Evolutionary conservation across 768 basidiomycete genomes (phyloP).

Genomic region (Chalciporus sphaerocephalus): DNA sequence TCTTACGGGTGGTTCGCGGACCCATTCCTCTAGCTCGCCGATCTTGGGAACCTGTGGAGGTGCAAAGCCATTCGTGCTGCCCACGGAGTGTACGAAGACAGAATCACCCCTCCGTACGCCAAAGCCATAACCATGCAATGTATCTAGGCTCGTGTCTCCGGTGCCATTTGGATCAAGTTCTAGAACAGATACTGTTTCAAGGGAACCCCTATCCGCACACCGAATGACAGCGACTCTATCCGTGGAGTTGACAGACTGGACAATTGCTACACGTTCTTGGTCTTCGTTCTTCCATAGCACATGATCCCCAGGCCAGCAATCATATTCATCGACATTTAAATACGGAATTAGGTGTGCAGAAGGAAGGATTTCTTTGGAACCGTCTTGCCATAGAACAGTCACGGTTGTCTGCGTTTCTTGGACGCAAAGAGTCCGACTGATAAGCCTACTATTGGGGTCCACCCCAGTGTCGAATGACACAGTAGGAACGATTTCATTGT

Average conservation of each 20-base stretch:
- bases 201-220: conserved; percentile 47
- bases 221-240: conserved; percentile 69
- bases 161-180: conserved; percentile 86
- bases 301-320: conserved; percentile 92
- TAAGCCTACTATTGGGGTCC: conserved; percentile 43
- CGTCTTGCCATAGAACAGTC: conserved; percentile 86
- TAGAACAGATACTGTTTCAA: conserved; percentile 72
- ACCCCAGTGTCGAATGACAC: conserved; percentile 59
- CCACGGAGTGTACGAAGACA: conserved; percentile 72
- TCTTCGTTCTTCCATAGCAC: conserved; percentile 81
- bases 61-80: conserved; percentile 67
- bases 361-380: conserved; percentile 54
- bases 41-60: conserved; percentile 74
- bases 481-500: conserved; percentile 42
- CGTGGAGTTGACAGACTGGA: conserved; percentile 70
- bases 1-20: conserved; percentile 52
- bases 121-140: conserved; percentile 51
- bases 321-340: conserved; percentile 85
- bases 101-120: conserved; percentile 82
- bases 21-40: conserved; percentile 80
- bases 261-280: conserved; percentile 59
- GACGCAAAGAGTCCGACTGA: conserved; percentile 58
- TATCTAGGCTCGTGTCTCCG: conserved; percentile 44
- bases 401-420: conserved; percentile 66
- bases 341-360: conserved; percentile 75